Percentiles rank a stretch among this genome's conserved stretches.
phyloP scores from a whole-genome alignment of 192 early-diverging fungal genomes.

The Backusella psychrophila region DNA sequence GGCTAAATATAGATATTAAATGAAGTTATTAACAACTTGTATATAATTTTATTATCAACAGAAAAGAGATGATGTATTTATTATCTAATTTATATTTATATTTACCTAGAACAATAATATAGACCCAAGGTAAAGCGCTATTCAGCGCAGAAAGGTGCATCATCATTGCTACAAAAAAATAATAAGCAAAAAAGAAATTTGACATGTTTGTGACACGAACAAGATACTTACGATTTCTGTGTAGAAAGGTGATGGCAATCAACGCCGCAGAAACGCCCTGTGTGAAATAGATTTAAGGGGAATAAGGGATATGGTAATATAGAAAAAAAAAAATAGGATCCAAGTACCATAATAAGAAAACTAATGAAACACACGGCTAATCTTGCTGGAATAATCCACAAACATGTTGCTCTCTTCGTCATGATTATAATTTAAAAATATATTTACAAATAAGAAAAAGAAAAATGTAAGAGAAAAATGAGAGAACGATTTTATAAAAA shows the following conservation, averaged over 20 bases:
- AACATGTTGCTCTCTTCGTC: slow-evolving; percentile 20
- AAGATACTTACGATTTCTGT: slow-evolving; percentile 32
- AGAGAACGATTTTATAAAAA: background rate
- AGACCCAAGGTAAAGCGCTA: slow-evolving; percentile 23
- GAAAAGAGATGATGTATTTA: background rate
- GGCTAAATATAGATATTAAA: slow-evolving; percentile 1
- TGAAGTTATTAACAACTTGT: background rate
- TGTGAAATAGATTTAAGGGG: background rate
- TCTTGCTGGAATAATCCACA: slow-evolving; percentile 29
- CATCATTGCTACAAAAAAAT: slow-evolving; percentile 22
- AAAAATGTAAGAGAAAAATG: background rate
- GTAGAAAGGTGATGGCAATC: slow-evolving; percentile 18
- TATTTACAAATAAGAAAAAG: background rate
- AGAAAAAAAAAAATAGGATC: background rate
- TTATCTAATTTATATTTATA: background rate
- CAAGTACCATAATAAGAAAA: slow-evolving; percentile 10
- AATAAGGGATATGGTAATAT: background rate
- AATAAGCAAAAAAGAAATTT: background rate
- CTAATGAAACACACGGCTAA: slow-evolving; percentile 14
- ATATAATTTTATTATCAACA: background rate
- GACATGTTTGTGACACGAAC: background rate
- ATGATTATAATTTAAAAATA: background rate
- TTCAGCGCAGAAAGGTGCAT: slow-evolving; percentile 24
- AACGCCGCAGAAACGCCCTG: slow-evolving; percentile 22
- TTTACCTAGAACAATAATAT: slow-evolving; percentile 27